Conservation (phyloP, 106 monocot genomes). For the Dendrobium officinale region DNA sequence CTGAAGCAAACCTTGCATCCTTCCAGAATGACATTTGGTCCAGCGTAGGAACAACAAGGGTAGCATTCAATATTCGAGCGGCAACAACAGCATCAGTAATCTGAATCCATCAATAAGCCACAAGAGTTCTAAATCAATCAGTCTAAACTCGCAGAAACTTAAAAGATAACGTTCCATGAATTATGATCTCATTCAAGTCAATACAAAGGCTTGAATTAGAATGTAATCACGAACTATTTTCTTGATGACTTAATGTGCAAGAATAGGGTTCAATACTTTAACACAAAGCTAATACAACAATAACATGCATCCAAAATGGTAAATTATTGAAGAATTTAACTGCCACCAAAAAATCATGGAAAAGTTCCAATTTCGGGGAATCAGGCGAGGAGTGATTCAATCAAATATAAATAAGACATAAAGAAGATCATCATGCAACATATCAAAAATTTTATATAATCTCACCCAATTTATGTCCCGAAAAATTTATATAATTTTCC, state of each 20-base stretch:
- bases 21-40: constrained; percentile 14
- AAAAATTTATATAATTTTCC: neutral
- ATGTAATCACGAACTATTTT: neutral
- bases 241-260: neutral
- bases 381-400: no score
- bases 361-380: no score
- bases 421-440: no score
- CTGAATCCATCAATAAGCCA: neutral
- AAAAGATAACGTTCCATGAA: neutral
- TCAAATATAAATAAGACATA: no score
- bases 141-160: no score
- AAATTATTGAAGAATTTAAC: no score
- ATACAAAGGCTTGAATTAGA: neutral
- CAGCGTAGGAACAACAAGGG: constrained; percentile 12
- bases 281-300: no score
- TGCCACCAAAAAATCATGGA: no score
- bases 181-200: neutral
- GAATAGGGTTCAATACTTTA: neutral
- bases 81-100: constrained; percentile 13
- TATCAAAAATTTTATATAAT: neutral
- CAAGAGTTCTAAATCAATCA: neutral
- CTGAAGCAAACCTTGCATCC: constrained; percentile 11
- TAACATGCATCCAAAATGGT: no score
- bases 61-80: constrained; percentile 15
- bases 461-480: neutral